Conservation (phyloP, 2,329 filamentous ascomycete species). For the Pseudogymnoascus sp. region DNA sequence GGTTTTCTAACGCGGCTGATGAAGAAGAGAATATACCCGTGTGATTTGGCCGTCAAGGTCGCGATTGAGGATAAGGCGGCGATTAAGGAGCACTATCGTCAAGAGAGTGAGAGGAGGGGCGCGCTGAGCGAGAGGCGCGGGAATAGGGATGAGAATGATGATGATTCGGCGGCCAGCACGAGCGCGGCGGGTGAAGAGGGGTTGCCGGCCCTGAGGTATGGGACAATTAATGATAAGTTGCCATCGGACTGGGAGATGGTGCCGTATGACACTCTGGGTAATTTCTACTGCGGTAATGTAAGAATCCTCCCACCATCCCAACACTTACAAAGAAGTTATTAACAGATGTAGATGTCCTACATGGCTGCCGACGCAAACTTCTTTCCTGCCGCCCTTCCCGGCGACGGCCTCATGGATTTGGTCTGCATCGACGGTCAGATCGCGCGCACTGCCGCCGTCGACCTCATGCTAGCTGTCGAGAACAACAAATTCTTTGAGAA, state of each 20-base stretch:
- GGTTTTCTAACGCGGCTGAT: conserved; percentile 73
- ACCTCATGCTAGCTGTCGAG: conserved; percentile 63
- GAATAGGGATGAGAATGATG: conserved; percentile 25
- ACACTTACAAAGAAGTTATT: not conserved
- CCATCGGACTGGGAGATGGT: conserved; percentile 69
- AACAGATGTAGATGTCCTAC: conserved; percentile 61
- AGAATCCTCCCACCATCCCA: conserved; percentile 27
- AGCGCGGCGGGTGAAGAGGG: conserved; percentile 34
- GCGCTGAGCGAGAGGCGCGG: conserved; percentile 24
- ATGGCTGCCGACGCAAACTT: conserved; percentile 84
- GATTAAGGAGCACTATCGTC: conserved; percentile 66
- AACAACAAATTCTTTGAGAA: conserved; percentile 71
- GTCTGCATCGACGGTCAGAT: conserved; percentile 73
- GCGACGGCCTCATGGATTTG: conserved; percentile 80
- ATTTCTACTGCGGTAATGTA: conserved; percentile 87
- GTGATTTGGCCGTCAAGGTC: conserved; percentile 77
- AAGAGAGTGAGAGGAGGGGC: conserved; percentile 30
- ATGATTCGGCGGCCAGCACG: conserved; percentile 27
- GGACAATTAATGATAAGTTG: conserved; percentile 67
- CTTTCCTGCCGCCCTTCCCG: conserved; percentile 72
- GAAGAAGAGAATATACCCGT: conserved; percentile 72
- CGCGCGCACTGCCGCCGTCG: conserved; percentile 53
- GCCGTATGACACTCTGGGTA: conserved; percentile 70
- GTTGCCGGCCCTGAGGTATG: conserved; percentile 67
- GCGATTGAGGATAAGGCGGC: conserved; percentile 66